Base-by-base conservation (phyloP, 2,329 filamentous ascomycete species). In the Trichoderma asperellum region DNA sequence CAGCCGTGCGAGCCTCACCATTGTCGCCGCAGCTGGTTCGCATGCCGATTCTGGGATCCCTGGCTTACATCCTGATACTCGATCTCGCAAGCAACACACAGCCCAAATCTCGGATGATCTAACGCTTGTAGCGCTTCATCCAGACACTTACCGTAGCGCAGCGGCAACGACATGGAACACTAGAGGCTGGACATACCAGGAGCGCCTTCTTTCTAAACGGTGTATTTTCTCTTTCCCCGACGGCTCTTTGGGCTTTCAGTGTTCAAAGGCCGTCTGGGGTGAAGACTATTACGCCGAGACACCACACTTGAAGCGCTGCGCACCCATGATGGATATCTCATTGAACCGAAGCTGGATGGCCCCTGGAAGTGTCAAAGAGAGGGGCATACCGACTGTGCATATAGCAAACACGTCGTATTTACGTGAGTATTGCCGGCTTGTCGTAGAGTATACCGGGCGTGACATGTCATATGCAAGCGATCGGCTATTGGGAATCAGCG, bases 281-380 rank as follows among this genome's bases (percentile, higher is more conserved):
- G 66, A 68, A 27, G 66, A 68, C 1, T 68, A 68, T 5, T 43
- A 60, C 6, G 66, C 66, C 0, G 66, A 68, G 35, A 68, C 58
- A 8, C 47, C 49, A 6, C 10, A 47, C 34, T 8, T 68, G n/a
- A 61, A 52, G 14, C 57, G 66, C 16, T 68, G 66, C 32, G 68
- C 61, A 12, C 68, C 52, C 1, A 64, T 69, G 68, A 37, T 66
- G 53, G 61, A 66, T 5, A 66, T 69, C 12, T 68, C 66, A 6
- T 40, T 68, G 47, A 68, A 68, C 10, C 58, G 66, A 27, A 68
- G 58, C 27, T 68, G 66, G 66, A 68, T 68, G 66, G 24, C 49
- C 5, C 58, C 57, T n/a, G 58, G 66, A 16, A n/a, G 2, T 27
- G 47, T 29, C 49, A 62, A 32, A 8, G 58, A 49, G 27, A 68